Evolutionary conservation across 2,329 filamentous ascomycete species (phyloP), one percentile per base, ranked within the genome.

Genomic region (Plenodomus biglobosus): DNA sequence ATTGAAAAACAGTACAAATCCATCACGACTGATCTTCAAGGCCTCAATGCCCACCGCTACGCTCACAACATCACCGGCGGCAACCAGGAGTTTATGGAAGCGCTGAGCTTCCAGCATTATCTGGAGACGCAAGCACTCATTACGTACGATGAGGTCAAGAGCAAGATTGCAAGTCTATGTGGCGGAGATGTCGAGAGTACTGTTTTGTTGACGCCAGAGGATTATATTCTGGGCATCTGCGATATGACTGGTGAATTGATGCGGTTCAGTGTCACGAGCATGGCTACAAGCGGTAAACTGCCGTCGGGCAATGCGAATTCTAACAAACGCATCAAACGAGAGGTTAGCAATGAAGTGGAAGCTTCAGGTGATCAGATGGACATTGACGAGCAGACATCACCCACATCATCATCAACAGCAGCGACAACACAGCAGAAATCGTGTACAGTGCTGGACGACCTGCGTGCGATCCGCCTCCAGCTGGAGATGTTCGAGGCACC

Each of bases 231-330:
- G 54, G 94, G 92, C 8, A 75, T 99, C 2, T 96, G 96, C 65
- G 94, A 99, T 71, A 82, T 97, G 59, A 92, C 92, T 1, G 94
- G 94, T 34, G 94, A 99, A 76, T 80, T 97, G 77, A 99, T 99
- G 94, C 83, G 92, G 22, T 97, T 96, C 73, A 91, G 90, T 0
- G 94, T 96, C 42, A 92, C 92, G 5, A 85, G 85, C 20, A 88
- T 95, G 69, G 91, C 91, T 1, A 87, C 91, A 4, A 85, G 78
- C 7, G 87, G 87, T 13, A 75, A 74, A 36, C 69, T 81, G 18
- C 75, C 77, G n/a, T 62, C 61, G 1, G 64, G 67, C 35, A 65
- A 59, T 32, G 67, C 71, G 20, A 37, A 39, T 5, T 37, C 54
- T 59, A 78, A 76, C 3, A 74, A 75, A 22, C 45, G 50, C 20